A percentile compares a stretch with the other conserved stretches of the same genome.
These are phyloP conservation scores for Stagonosporopsis tanaceti DNA, from an alignment of 2,329 filamentous ascomycete genomes.

Conservation along the genomic window DNA sequence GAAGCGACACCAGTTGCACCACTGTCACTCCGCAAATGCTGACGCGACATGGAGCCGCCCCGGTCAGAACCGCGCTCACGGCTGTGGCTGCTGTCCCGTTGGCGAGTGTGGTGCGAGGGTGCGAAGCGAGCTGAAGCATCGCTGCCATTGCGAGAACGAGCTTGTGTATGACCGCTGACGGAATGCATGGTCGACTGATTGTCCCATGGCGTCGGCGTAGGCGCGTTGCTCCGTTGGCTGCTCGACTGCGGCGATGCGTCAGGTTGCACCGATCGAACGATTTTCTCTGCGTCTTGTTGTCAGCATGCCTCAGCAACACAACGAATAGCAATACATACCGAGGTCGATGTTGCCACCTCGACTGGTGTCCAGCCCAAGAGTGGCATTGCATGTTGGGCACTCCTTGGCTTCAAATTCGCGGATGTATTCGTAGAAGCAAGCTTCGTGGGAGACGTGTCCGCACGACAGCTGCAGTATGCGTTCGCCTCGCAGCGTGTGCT, in stretches of 20 bases:
- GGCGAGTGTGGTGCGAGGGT: constrained; percentile 36
- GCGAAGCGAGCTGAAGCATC: constrained; percentile 45
- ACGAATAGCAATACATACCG: constrained; percentile 62
- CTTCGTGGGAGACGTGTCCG: constrained; percentile 95
- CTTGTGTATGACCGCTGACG: constrained; percentile 51
- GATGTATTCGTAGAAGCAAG: constrained; percentile 98
- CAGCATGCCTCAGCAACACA: constrained; percentile 14
- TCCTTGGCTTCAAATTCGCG: constrained; percentile 92
- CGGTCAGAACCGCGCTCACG: constrained; percentile 49
- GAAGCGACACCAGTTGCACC: constrained; percentile 75
- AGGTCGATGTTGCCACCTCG: constrained; percentile 92
- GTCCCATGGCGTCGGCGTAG: constrained; percentile 75
- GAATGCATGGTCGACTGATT: constrained; percentile 60
- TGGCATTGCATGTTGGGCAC: constrained; percentile 92
- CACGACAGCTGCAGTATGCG: constrained; percentile 95
- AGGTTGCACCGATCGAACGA: constrained; percentile 82
- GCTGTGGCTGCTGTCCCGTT: constrained; percentile 51
- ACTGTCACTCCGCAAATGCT: constrained; percentile 80
- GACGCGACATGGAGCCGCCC: constrained; percentile 48
- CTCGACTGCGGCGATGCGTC: constrained; percentile 57
- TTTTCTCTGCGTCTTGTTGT: constrained; percentile 74
- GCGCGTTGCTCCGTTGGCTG: constrained; percentile 54
- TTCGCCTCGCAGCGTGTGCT: constrained; percentile 93
- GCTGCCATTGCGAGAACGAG: constrained; percentile 45
- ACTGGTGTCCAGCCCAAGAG: constrained; percentile 89